A percentile compares a stretch with the other conserved stretches of the same genome.
These are phyloP conservation scores for Halophytophthora batemanensis DNA, from an alignment of 352 stramenopile genomes.

Conservation along the genomic window DNA sequence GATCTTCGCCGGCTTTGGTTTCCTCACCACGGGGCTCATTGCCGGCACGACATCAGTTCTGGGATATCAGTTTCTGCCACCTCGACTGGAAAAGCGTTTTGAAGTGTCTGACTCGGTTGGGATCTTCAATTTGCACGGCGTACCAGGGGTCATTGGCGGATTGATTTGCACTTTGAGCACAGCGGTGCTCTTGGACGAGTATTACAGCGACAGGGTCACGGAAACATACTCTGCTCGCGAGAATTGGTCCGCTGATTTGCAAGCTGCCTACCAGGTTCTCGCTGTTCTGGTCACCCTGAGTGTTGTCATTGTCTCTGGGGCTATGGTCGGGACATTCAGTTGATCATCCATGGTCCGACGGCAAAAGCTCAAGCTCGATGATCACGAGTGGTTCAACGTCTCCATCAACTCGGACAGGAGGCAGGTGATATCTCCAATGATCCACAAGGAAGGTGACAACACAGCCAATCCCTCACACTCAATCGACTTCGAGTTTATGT, in stretches of 20 bases:
- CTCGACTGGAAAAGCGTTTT: slow-evolving; percentile 26
- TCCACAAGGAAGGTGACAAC: neutral
- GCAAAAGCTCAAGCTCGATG: slow-evolving; percentile 49
- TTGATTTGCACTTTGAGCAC: slow-evolving; percentile 45
- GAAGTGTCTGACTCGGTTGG: slow-evolving; percentile 49
- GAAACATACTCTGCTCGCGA: slow-evolving; percentile 38
- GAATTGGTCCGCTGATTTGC: slow-evolving; percentile 30
- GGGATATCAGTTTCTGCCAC: slow-evolving; percentile 30
- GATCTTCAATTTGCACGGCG: slow-evolving; percentile 73
- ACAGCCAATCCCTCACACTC: neutral
- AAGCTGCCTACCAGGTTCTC: slow-evolving; percentile 48
- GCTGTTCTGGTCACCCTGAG: slow-evolving; percentile 30
- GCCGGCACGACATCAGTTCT: slow-evolving; percentile 28
- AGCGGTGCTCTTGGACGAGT: slow-evolving; percentile 37
- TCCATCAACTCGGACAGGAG: slow-evolving; percentile 21
- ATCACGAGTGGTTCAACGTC: slow-evolving; percentile 60
- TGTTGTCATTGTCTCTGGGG: slow-evolving; percentile 32
- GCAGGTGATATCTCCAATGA: neutral
- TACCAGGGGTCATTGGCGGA: slow-evolving; percentile 54
- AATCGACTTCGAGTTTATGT: neutral
- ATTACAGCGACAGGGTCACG: slow-evolving; percentile 34
- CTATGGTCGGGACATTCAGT: slow-evolving; percentile 30
- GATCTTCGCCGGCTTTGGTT: slow-evolving; percentile 83
- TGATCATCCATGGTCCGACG: slow-evolving; percentile 37
- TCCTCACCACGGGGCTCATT: slow-evolving; percentile 42